Percentiles rank a stretch among this genome's conserved stretches.
phyloP scores from a whole-genome alignment of 257 asterid genomes.

The Petunia axillaris region DNA sequence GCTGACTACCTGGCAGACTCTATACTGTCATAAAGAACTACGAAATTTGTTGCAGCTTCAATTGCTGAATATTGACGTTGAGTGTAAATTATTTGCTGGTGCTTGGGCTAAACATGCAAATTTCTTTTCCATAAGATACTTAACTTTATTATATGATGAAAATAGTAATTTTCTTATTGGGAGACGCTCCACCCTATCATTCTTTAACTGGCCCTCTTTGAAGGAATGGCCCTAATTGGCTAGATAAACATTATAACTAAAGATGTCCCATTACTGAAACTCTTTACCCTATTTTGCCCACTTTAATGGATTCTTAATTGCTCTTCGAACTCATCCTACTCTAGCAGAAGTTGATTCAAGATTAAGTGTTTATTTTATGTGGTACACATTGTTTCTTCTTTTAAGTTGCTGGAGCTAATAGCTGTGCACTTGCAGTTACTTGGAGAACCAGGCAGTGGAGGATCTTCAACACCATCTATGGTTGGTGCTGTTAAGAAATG shows the following conservation, averaged over 20 bases:
- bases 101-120: constrained; percentile 7
- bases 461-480: constrained; percentile 96
- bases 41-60: background rate
- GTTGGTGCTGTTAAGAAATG: constrained; percentile 97
- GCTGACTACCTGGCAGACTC: too few relatives aligned
- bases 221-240: background rate
- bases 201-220: background rate
- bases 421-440: constrained; percentile 58
- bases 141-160: background rate
- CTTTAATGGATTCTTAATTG: background rate
- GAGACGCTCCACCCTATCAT: constrained; percentile 3
- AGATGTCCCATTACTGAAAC: background rate
- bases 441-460: constrained; percentile 98
- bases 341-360: constrained; percentile 1
- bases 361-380: constrained; percentile 20
- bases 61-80: constrained; percentile 13
- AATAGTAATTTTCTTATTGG: background rate
- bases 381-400: constrained; percentile 26
- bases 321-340: background rate
- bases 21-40: background rate
- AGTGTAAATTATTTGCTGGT: background rate
- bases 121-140: constrained; percentile 5
- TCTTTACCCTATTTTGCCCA: background rate
- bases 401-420: constrained; percentile 30
- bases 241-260: background rate